A percentile compares a stretch with the other conserved stretches of the same genome.
These are phyloP conservation scores for Penicillium tannophilum DNA, from an alignment of 495 filamentous ascomycete species.

Conservation along the genomic window DNA sequence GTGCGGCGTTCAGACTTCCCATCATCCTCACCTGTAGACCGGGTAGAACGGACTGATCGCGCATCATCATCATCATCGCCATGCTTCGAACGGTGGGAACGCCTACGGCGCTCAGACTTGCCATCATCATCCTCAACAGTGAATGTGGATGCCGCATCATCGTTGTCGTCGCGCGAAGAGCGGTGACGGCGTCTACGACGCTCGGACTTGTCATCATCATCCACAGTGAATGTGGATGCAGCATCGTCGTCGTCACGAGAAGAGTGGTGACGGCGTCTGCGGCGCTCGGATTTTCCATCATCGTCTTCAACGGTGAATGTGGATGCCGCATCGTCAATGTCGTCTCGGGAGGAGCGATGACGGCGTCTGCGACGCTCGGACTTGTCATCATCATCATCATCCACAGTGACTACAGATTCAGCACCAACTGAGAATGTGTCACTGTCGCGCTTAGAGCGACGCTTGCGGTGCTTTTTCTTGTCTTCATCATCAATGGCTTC, in stretches of 20 bases:
- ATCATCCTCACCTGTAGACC: constrained; percentile 12
- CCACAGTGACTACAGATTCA: constrained; percentile 24
- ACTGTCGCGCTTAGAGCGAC: constrained; percentile 30
- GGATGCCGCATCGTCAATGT: constrained; percentile 23
- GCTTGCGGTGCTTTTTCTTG: constrained; percentile 29
- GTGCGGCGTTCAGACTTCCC: constrained; percentile 18
- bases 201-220: constrained; percentile 20
- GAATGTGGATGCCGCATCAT: constrained; percentile 22
- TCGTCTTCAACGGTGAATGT: constrained; percentile 22
- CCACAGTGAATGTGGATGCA: constrained; percentile 13
- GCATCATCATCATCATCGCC: neutral
- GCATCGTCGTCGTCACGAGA: constrained; percentile 13
- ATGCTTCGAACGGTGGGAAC: neutral
- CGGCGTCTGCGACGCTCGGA: constrained; percentile 29
- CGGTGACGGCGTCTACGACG: constrained; percentile 25
- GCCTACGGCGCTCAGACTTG: constrained; percentile 7
- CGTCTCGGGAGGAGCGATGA: constrained; percentile 4
- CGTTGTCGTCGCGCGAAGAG: constrained; percentile 10
- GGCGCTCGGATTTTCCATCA: constrained; percentile 10
- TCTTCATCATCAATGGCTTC: constrained; percentile 10
- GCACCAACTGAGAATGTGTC: constrained; percentile 17
- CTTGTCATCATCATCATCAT: constrained; percentile 22
- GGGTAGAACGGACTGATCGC: neutral
- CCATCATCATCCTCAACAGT: constrained; percentile 3
- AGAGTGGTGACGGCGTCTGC: constrained; percentile 15